phyloP scores from a whole-genome alignment of 2,329 filamentous ascomycete species.

The Dactylellina cionopaga region DNA sequence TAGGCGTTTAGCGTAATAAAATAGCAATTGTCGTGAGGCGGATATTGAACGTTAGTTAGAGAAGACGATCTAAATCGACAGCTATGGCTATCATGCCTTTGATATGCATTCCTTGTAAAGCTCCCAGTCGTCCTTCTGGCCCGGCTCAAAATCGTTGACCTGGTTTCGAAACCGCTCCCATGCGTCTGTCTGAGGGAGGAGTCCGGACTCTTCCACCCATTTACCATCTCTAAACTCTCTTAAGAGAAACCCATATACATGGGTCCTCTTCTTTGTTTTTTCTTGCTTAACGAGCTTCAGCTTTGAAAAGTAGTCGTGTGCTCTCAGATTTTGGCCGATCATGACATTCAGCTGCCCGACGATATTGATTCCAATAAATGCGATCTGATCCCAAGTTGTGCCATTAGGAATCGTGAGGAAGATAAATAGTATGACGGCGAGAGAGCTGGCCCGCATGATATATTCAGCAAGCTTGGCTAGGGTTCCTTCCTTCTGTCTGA shows the following conservation, averaged over 20 bases:
- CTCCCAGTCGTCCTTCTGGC: too few relatives aligned
- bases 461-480: too few relatives aligned
- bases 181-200: background rate
- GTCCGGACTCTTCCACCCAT: background rate
- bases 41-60: too few relatives aligned
- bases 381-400: background rate
- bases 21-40: too few relatives aligned
- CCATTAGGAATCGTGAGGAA: conserved; percentile 13
- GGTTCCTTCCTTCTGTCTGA: background rate
- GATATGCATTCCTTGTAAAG: too few relatives aligned
- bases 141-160: too few relatives aligned
- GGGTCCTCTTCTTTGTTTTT: background rate
- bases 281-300: background rate
- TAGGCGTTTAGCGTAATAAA: too few relatives aligned
- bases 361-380: background rate
- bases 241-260: background rate
- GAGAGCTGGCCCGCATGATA: background rate
- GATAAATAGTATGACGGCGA: background rate
- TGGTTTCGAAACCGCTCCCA: too few relatives aligned
- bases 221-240: background rate
- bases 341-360: background rate
- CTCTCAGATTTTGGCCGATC: background rate
- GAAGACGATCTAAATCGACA: too few relatives aligned
- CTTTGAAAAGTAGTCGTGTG: background rate
- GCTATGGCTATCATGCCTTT: too few relatives aligned